Percentiles rank a stretch among this genome's conserved stretches.
Conservation (phyloP, 2,329 filamentous ascomycete genomes). For the Colletotrichum nymphaeae region DNA sequence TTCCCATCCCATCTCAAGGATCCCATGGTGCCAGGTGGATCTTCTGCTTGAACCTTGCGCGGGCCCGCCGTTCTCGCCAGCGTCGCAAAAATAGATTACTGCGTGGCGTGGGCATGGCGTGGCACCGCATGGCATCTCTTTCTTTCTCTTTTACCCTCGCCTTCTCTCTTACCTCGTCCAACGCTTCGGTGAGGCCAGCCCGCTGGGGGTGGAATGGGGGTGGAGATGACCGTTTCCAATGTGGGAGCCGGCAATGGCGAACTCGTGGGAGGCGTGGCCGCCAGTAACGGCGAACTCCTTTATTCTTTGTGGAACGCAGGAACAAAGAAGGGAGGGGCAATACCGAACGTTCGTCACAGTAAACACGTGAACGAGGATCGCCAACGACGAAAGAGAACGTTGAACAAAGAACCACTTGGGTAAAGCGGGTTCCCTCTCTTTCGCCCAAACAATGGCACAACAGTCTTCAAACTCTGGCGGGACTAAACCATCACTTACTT, state of each 20-base stretch:
- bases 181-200: not conserved
- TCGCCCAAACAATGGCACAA: not conserved
- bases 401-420: not conserved
- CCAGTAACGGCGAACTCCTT: not conserved
- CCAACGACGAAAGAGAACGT: not conserved
- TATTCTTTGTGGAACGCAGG: not conserved
- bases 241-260: not conserved
- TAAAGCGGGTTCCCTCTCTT: not conserved
- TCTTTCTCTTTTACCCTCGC: not conserved
- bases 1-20: too few relatives aligned
- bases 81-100: slow-evolving; percentile 34
- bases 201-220: not conserved
- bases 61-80: slow-evolving; percentile 19
- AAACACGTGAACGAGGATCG: not conserved
- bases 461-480: not conserved
- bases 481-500: not conserved
- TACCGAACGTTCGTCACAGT: not conserved
- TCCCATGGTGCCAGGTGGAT: too few relatives aligned
- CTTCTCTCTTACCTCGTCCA: not conserved
- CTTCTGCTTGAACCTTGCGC: not conserved
- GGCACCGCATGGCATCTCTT: not conserved
- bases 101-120: not conserved
- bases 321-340: not conserved
- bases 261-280: not conserved
- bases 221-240: not conserved